These are phyloP conservation scores for Umbelopsis ramanniana DNA, from an alignment of 192 early-diverging fungal species.

Conservation along the genomic window DNA sequence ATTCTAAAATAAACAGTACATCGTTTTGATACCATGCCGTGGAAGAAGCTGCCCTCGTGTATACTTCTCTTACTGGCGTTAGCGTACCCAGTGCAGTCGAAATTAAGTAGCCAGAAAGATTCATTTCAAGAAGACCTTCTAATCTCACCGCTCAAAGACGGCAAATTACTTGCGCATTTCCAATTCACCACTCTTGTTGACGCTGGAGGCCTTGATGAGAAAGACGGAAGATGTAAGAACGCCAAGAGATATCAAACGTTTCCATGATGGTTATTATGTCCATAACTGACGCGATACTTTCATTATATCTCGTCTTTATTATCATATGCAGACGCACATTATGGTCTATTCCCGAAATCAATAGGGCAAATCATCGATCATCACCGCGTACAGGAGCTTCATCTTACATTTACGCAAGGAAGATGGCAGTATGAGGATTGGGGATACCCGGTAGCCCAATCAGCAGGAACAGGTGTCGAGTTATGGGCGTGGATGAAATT, in stretches of 20 bases:
- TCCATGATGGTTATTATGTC: too few species aligned
- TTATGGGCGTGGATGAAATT: conserved; percentile 67
- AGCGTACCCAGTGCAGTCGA: not conserved
- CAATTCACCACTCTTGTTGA: conserved; percentile 64
- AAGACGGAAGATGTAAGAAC: conserved; percentile 1
- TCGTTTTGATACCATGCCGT: not conserved
- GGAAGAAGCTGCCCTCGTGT: conserved; percentile 1
- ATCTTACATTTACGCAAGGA: conserved; percentile 91
- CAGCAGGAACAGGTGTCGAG: conserved; percentile 79
- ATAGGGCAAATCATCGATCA: conserved; percentile 82
- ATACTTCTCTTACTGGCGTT: not conserved
- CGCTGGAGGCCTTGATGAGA: not conserved
- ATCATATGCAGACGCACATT: conserved; percentile 60
- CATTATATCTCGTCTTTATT: not conserved
- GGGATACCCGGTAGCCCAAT: conserved; percentile 65
- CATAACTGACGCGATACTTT: too few species aligned
- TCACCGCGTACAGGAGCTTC: conserved; percentile 78
- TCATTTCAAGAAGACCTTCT: conserved; percentile 68
- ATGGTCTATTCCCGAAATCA: conserved; percentile 80
- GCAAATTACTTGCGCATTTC: conserved; percentile 83
- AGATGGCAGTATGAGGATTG: conserved; percentile 81
- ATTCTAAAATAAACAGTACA: too few species aligned
- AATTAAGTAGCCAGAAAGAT: conserved; percentile 6
- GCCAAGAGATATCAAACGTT: not conserved
- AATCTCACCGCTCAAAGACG: conserved; percentile 74